Evolutionary conservation across 2,329 filamentous ascomycete genomes (phyloP).

Genomic region (Xylaria sp.): DNA sequence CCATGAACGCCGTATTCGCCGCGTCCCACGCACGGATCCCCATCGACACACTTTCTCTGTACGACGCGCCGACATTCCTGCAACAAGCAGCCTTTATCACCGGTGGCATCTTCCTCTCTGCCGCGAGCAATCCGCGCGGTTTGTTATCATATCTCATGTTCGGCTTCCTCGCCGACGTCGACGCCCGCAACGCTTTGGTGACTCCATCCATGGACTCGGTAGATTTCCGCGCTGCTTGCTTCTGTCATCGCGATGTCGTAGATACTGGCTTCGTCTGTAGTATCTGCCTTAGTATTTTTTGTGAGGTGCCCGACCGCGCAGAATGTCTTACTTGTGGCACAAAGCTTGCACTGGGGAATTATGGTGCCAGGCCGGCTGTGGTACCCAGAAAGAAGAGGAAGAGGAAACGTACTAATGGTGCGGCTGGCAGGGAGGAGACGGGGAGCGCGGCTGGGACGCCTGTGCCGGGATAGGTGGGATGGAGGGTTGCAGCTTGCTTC

Average conservation of each 20-base stretch:
- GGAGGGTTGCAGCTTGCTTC: neutral
- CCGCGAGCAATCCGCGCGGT: slow-evolving; percentile 69
- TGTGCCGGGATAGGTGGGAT: slow-evolving; percentile 38
- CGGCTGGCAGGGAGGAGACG: slow-evolving; percentile 62
- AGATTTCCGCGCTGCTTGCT: slow-evolving; percentile 97
- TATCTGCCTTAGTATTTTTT: slow-evolving; percentile 95
- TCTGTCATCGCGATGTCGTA: slow-evolving; percentile 91
- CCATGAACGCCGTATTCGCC: slow-evolving; percentile 98
- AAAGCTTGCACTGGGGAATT: slow-evolving; percentile 77
- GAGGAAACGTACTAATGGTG: slow-evolving; percentile 59
- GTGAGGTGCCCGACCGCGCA: slow-evolving; percentile 68
- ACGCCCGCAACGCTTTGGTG: slow-evolving; percentile 70
- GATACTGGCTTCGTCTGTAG: slow-evolving; percentile 96
- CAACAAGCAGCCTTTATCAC: slow-evolving; percentile 83
- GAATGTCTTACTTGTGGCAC: slow-evolving; percentile 88
- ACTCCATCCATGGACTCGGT: slow-evolving; percentile 85
- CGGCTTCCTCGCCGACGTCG: slow-evolving; percentile 77
- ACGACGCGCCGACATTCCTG: slow-evolving; percentile 87
- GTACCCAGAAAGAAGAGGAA: slow-evolving; percentile 79
- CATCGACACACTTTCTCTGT: slow-evolving; percentile 89
- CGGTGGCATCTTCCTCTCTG: slow-evolving; percentile 63
- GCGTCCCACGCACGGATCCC: slow-evolving; percentile 88
- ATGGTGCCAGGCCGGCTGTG: slow-evolving; percentile 80
- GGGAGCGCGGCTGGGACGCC: slow-evolving; percentile 70
- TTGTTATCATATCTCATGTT: slow-evolving; percentile 95